phyloP scores from a whole-genome alignment of 495 filamentous ascomycete species.

The Aspergillus indologenus region DNA sequence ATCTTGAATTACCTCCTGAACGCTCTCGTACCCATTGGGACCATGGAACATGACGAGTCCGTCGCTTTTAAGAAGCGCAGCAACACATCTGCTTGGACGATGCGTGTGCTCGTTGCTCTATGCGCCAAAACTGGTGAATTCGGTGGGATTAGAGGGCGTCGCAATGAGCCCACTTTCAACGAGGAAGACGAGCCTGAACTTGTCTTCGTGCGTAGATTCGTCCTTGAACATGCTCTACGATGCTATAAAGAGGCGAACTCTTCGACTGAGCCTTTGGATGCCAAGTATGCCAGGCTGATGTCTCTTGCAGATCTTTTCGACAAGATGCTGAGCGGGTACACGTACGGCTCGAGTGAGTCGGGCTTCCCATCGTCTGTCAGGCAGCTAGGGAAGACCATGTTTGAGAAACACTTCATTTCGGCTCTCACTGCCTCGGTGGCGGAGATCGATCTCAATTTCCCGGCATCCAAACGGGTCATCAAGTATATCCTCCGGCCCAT shows the following conservation, averaged over 20 bases:
- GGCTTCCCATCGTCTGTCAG: constrained; percentile 50
- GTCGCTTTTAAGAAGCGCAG: constrained; percentile 75
- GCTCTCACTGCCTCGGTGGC: constrained; percentile 88
- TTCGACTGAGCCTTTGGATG: constrained; percentile 76
- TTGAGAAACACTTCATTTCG: constrained; percentile 91
- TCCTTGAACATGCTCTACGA: constrained; percentile 86
- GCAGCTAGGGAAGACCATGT: constrained; percentile 91
- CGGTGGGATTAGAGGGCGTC: constrained; percentile 37
- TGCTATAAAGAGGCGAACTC: constrained; percentile 86
- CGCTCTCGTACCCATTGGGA: constrained; percentile 75
- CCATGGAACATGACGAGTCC: constrained; percentile 70
- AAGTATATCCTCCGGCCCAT: constrained; percentile 94
- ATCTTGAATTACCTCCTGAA: constrained; percentile 92
- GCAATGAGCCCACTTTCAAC: constrained; percentile 47
- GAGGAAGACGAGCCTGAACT: constrained; percentile 84
- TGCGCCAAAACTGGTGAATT: constrained; percentile 80
- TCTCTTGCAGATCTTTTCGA: constrained; percentile 87
- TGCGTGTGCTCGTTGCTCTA: constrained; percentile 80
- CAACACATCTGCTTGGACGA: constrained; percentile 79
- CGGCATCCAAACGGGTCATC: constrained; percentile 84
- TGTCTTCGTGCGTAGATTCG: constrained; percentile 87
- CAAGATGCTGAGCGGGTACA: constrained; percentile 79
- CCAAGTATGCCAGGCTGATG: constrained; percentile 82
- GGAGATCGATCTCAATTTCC: constrained; percentile 94
- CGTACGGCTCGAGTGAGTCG: constrained; percentile 51